Evolutionary conservation across 2,329 filamentous ascomycete genomes (phyloP), one percentile per base, ranked within the genome.

Genomic region (Colletotrichum sp.): DNA sequence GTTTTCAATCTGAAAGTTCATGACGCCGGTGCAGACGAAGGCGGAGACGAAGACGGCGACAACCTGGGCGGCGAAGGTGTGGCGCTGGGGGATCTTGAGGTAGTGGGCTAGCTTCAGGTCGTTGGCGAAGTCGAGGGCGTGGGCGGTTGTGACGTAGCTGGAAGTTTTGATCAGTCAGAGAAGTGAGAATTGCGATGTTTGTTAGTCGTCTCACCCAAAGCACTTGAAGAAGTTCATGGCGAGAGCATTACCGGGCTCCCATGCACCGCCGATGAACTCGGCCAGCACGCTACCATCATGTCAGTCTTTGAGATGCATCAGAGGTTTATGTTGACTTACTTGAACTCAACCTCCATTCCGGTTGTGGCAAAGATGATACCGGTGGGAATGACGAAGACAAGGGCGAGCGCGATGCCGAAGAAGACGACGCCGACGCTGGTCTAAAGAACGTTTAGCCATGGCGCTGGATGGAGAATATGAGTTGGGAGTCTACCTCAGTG

Each of bases 341-440:
- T 75, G 30, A 75, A 75, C 30, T 75, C 72, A 18, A 86, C 82
- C 44, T 85, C 81, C 21, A 85, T 81, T 1, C 86, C 86, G 0
- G 86, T 89, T 52, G 86, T 88, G 32, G 87, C 83, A 28, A 81
- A 80, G 65, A 88, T 84, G 52, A 89, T 87, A 5, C 88, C 87
- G 6, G 87, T 80, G 0, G 87, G 87, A 1, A 89, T 79, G 16
- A 88, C 83, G 59, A 89, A 86, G 24, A 88, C 76, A 8, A 87
- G 75, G 52, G 84, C 85, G 6, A 89, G 79, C 2, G 80, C 78
- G 32, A 89, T 80, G 18, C 86, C 87, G 72, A 86, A 87, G 63
- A 87, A 84, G 3, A 89, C 84, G 4, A 87, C 87, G 13, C 82
- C 83, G 24, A 85, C 79, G 36, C 83, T 79, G 34, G 88, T 88